Percentiles rank a stretch among this genome's conserved stretches.
These are phyloP conservation scores for Termitomyces bulborhizus DNA, from an alignment of 768 basidiomycete species.

Conservation along the genomic window DNA sequence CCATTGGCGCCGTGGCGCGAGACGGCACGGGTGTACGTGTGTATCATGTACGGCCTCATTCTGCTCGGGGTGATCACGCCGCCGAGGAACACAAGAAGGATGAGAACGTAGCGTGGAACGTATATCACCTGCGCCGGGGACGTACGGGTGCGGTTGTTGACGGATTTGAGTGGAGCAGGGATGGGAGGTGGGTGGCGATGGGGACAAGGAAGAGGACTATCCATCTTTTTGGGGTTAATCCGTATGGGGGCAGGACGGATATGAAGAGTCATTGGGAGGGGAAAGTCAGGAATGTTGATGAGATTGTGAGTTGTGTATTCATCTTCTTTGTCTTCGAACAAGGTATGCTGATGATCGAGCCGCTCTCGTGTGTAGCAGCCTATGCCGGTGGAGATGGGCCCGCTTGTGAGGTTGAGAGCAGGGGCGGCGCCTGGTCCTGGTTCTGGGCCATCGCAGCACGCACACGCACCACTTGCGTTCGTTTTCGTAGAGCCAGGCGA, in stretches of 20 bases:
- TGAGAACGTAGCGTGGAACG: slow-evolving; percentile 29
- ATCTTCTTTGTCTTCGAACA: no score
- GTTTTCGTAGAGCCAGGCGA: slow-evolving; percentile 42
- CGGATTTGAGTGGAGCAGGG: slow-evolving; percentile 42
- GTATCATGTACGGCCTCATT: slow-evolving; percentile 31
- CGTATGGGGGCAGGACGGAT: slow-evolving; percentile 67
- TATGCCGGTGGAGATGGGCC: slow-evolving; percentile 44
- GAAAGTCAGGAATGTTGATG: slow-evolving; percentile 46
- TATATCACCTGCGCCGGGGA: slow-evolving; percentile 70
- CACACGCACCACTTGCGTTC: slow-evolving; percentile 43
- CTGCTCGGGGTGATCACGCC: not conserved
- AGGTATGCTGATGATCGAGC: no score
- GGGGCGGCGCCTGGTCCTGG: slow-evolving; percentile 6
- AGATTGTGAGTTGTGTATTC: slow-evolving; percentile 31
- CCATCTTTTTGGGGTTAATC: slow-evolving; percentile 74
- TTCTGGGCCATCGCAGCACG: slow-evolving; percentile 9
- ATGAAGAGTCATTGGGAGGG: slow-evolving; percentile 53
- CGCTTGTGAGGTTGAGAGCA: slow-evolving; percentile 50
- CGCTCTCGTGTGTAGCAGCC: slow-evolving; percentile 31
- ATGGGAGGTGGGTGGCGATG: slow-evolving; percentile 65
- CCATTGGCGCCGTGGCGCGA: slow-evolving; percentile 40
- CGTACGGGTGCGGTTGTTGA: slow-evolving; percentile 62
- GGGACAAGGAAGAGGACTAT: slow-evolving; percentile 58
- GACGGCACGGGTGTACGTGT: slow-evolving; percentile 52
- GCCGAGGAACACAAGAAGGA: not conserved